Base-by-base conservation (phyloP, 768 basidiomycete genomes). In the Russula earlei region DNA sequence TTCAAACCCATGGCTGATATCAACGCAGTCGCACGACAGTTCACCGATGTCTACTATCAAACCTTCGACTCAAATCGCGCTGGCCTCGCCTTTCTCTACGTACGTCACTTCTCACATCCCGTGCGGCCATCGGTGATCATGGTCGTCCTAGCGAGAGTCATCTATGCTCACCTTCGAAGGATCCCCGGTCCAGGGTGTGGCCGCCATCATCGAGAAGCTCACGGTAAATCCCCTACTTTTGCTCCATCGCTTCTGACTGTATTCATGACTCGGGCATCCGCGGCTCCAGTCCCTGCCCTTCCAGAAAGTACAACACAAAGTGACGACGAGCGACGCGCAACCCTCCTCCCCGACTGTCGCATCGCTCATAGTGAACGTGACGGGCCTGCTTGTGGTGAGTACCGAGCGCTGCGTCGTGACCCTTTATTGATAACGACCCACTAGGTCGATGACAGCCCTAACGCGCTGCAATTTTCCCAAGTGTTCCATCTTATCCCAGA, bases 141-240 rank as follows among this genome's bases (percentile, higher is more conserved):
- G 37, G n/a, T 52, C 64, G 40, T 47, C 56, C 24, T 68, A 97
- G 95, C 82, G 92, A 58, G 71, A 75, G 12, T 46, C 64, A 51
- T 97, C 94, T 11, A 95, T 94, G 90, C 72, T 97, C 65, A 80
- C 85, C 7, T 97, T 80, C 70, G 93, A 98, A 71, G 78, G 77
- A 14, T 42, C 63, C 29, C 81, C 76, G 20, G 69, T 83, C 61
- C 73, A 76, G 50, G 91, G 93, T 17, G 68, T 60, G 1, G 5
- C 10, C 0, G 65, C 62, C 19, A 92, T 95, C 68, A 62, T 74
- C 17, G 81, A 85, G 66, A 94, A 97, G 70, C 74, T 97, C 42
- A 73, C 69, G 36, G 93, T 93, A 66, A 59, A 72, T 64, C 3
- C 36, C 8, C 41, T n/a, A n/a, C n/a, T 7, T 6, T 29, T 9